Conservation (phyloP, 768 basidiomycete genomes). For the Paxillus ammoniavirescens region DNA sequence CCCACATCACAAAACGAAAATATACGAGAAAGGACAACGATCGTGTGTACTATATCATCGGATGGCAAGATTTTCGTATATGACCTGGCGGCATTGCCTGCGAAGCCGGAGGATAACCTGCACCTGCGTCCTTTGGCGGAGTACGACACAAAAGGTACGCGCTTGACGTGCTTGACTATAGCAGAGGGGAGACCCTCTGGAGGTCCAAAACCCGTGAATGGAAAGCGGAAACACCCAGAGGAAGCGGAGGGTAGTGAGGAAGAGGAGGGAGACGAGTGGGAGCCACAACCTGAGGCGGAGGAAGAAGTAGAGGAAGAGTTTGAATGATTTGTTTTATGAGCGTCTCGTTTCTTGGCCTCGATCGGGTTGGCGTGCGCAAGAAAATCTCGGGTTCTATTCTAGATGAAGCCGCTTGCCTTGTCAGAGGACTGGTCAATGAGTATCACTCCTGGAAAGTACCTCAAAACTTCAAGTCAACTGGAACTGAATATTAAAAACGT, state of each 20-base stretch:
- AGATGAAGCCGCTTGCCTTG: too few species aligned
- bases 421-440: too few species aligned
- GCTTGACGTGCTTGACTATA: slow-evolving; percentile 72
- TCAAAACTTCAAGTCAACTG: too few species aligned
- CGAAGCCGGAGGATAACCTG: slow-evolving; percentile 15
- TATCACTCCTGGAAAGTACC: too few species aligned
- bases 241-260: slow-evolving; percentile 32
- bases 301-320: slow-evolving; percentile 21
- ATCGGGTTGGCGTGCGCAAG: too few species aligned
- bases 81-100: slow-evolving; percentile 57
- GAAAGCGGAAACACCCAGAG: slow-evolving; percentile 38
- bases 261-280: slow-evolving; percentile 34
- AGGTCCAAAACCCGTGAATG: slow-evolving; percentile 14
- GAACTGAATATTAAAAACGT: too few species aligned
- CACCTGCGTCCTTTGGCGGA: slow-evolving; percentile 55
- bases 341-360: too few species aligned
- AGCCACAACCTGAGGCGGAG: slow-evolving; percentile 13
- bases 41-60: slow-evolving; percentile 80
- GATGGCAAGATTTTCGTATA: slow-evolving; percentile 84
- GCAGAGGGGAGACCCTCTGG: slow-evolving; percentile 47
- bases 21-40: slow-evolving; percentile 46
- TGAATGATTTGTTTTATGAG: slow-evolving; percentile 10
- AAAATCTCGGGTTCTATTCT: too few species aligned
- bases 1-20: slow-evolving; percentile 11
- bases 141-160: slow-evolving; percentile 84